These are phyloP conservation scores for Ascosphaera apis DNA, from an alignment of 2,329 filamentous ascomycete genomes.

Conservation along the genomic window DNA sequence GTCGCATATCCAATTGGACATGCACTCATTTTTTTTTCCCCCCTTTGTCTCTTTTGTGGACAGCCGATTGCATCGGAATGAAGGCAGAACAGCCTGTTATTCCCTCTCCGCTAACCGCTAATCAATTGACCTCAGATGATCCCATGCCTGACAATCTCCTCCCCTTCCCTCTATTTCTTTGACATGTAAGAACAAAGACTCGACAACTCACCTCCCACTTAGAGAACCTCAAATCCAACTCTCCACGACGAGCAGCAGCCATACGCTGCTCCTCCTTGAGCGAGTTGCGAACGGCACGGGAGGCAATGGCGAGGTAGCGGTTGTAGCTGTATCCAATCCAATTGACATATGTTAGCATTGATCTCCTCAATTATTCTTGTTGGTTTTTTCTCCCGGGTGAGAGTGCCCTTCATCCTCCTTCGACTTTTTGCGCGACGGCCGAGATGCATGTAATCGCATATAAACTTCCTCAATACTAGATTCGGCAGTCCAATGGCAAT, in stretches of 20 bases:
- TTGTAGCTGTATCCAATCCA: constrained; percentile 55
- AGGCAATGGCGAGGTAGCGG: constrained; percentile 91
- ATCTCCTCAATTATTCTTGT: constrained; percentile 11
- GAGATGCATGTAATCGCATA: too few species aligned
- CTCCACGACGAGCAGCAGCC: constrained; percentile 65
- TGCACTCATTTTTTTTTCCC: too few species aligned
- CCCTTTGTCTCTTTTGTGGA: too few species aligned
- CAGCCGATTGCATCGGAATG: neutral
- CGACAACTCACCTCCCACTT: constrained; percentile 73
- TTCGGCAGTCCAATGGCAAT: too few species aligned
- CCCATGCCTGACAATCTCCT: neutral
- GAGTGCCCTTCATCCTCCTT: too few species aligned
- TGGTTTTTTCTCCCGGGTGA: constrained; percentile 15
- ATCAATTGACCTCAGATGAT: constrained; percentile 1
- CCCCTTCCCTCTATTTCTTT: neutral
- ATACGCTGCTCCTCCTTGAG: constrained; percentile 90
- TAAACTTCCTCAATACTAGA: too few species aligned
- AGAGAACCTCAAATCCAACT: constrained; percentile 70
- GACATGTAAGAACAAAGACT: constrained; percentile 2
- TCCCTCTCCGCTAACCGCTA: constrained; percentile 1
- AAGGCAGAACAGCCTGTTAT: neutral
- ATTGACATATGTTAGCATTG: constrained; percentile 7
- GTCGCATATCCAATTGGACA: too few species aligned
- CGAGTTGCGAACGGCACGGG: constrained; percentile 84
- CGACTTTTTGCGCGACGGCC: too few species aligned